A percentile compares a stretch with the other conserved stretches of the same genome.
These are phyloP conservation scores for Trichoderma simmonsii DNA, from an alignment of 2,329 filamentous ascomycete species.

Conservation along the genomic window DNA sequence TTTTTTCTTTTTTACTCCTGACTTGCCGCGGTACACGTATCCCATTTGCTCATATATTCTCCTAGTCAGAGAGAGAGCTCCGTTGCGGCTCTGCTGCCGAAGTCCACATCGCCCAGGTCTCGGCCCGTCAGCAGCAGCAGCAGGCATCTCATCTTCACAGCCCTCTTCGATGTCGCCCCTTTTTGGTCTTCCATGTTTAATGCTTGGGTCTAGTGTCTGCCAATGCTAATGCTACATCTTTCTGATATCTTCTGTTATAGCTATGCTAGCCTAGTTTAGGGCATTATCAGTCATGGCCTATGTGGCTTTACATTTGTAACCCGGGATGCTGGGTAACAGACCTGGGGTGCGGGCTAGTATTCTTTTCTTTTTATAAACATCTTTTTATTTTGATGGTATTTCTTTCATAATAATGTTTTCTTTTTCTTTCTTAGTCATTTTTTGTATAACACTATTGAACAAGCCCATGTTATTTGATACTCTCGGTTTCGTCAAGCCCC, in stretches of 20 bases:
- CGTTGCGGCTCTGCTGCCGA: not conserved
- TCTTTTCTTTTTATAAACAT: not conserved
- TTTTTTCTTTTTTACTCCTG: not conserved
- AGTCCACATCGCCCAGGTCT: not conserved
- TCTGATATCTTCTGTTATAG: not conserved
- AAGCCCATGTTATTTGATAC: not conserved
- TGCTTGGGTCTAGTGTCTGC: not conserved
- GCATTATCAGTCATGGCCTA: not conserved
- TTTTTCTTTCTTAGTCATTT: not conserved
- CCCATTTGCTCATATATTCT: slow-evolving; percentile 7
- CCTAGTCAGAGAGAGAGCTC: not conserved
- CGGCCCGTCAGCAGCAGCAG: not conserved
- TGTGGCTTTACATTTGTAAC: not conserved
- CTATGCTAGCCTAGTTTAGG: not conserved
- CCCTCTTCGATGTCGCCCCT: not conserved
- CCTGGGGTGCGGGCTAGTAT: not conserved
- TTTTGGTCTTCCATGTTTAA: not conserved
- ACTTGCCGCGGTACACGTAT: not conserved
- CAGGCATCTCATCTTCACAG: not conserved
- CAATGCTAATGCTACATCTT: no score
- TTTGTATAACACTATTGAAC: not conserved
- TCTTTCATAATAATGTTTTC: not conserved
- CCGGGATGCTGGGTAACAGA: not conserved
- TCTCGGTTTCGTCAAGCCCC: not conserved
- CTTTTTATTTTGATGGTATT: not conserved